Evolutionary conservation across 179 eudicot genomes (phyloP).

Genomic region (Silene coronaria): DNA sequence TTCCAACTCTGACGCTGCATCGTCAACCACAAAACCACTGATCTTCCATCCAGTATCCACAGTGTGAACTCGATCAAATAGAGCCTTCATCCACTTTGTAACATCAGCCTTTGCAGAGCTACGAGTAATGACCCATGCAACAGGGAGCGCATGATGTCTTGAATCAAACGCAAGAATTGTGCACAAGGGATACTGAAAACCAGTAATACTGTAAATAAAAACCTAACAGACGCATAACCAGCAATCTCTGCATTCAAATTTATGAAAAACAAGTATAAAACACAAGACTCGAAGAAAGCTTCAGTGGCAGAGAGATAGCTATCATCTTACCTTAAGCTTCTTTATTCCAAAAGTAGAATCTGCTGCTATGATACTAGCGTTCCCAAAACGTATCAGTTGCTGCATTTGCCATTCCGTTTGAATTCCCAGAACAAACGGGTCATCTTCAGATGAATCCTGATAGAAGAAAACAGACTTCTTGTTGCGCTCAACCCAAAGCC

Average conservation of each 20-base stretch:
- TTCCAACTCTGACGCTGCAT: slow-evolving; percentile 82
- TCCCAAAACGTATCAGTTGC: slow-evolving; percentile 92
- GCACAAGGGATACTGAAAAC: slow-evolving; percentile 77
- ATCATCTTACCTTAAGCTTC: slow-evolving; percentile 61
- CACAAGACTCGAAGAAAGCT: slow-evolving; percentile 8
- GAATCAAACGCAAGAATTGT: slow-evolving; percentile 97
- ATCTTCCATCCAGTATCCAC: slow-evolving; percentile 79
- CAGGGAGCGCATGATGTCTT: slow-evolving; percentile 92
- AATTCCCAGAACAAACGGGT: slow-evolving; percentile 82
- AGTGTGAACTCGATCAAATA: slow-evolving; percentile 53
- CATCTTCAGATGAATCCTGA: slow-evolving; percentile 63
- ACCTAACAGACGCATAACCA: slow-evolving; percentile 18
- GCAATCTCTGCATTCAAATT: slow-evolving; percentile 14
- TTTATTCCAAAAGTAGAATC: slow-evolving; percentile 92
- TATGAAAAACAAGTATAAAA: slow-evolving; percentile 12
- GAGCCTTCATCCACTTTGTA: slow-evolving; percentile 87
- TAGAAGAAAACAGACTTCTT: slow-evolving; percentile 70
- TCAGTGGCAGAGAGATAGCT: slow-evolving; percentile 12
- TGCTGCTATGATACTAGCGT: slow-evolving; percentile 67
- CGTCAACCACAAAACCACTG: slow-evolving; percentile 77
- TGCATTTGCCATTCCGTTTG: slow-evolving; percentile 99
- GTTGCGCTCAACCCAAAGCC: slow-evolving; percentile 85
- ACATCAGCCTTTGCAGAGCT: slow-evolving; percentile 75
- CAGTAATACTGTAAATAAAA: slow-evolving; percentile 31
- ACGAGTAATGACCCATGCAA: slow-evolving; percentile 89